A percentile compares a stretch with the other conserved stretches of the same genome.
Evolutionary conservation across 2,329 filamentous ascomycete species (phyloP).

Genomic region (Fusarium sp.): DNA sequence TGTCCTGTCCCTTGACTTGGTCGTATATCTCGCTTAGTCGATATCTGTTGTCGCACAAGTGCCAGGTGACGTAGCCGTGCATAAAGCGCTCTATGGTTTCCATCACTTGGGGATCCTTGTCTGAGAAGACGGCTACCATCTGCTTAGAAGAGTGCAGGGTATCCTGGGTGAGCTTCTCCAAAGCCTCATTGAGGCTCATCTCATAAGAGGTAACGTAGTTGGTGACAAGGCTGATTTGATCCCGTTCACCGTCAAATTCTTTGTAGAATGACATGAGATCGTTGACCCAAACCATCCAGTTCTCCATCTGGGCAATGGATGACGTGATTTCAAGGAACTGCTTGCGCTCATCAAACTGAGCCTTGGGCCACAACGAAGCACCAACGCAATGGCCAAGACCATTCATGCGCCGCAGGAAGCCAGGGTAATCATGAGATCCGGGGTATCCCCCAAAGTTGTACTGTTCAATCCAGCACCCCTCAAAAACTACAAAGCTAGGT

Average conservation of each 20-base stretch:
- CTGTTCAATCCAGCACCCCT: constrained; percentile 1
- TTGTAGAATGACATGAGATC: constrained; percentile 8
- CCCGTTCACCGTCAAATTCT: background rate
- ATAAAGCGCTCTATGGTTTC: constrained; percentile 2
- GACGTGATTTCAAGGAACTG: background rate
- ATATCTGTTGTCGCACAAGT: background rate
- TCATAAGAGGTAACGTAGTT: background rate
- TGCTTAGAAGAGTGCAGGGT: background rate
- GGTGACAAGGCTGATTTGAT: background rate
- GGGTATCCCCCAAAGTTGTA: background rate
- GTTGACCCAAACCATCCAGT: constrained; percentile 3
- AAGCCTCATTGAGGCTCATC: background rate
- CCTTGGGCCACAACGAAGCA: background rate
- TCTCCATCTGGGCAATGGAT: constrained; percentile 1
- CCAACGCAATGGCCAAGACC: background rate
- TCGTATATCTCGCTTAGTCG: background rate
- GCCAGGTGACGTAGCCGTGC: constrained; percentile 1
- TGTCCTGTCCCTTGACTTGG: background rate
- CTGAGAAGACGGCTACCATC: background rate
- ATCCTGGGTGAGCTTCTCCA: background rate
- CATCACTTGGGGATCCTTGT: constrained; percentile 4
- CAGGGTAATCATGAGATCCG: background rate
- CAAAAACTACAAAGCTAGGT: background rate
- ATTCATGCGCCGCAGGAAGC: background rate
- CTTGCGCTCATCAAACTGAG: background rate